Conservation (phyloP, 2,329 filamentous ascomycete genomes). For the Sclerotinia trifoliorum region DNA sequence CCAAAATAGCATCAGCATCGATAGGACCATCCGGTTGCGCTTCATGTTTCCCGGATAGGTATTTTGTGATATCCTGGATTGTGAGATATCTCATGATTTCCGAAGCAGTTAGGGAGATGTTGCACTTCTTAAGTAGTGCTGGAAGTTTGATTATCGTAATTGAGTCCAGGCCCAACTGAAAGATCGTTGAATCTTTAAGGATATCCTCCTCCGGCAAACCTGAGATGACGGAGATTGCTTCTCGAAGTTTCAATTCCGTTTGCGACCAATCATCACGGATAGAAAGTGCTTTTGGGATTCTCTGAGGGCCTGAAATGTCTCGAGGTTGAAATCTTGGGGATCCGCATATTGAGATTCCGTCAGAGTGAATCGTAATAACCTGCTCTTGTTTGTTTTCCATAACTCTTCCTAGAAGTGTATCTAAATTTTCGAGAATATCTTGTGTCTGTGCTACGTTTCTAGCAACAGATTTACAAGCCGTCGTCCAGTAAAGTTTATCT, state of each 20-base stretch:
- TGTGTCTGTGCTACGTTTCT: conserved; percentile 48
- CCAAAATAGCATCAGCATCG: conserved; percentile 45
- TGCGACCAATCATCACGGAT: conserved; percentile 40
- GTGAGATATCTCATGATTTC: conserved; percentile 68
- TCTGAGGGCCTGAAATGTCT: background rate
- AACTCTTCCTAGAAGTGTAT: conserved; percentile 58
- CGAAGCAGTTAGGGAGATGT: conserved; percentile 64
- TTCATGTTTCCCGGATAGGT: conserved; percentile 32
- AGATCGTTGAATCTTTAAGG: conserved; percentile 62
- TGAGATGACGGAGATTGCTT: conserved; percentile 57
- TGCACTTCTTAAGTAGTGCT: conserved; percentile 63
- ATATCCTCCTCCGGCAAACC: conserved; percentile 59
- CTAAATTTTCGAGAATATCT: conserved; percentile 57
- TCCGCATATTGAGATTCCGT: conserved; percentile 63
- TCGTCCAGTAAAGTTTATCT: conserved; percentile 61
- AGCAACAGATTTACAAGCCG: conserved; percentile 63
- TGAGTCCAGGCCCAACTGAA: conserved; percentile 85
- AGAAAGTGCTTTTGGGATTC: background rate
- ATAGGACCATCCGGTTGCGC: conserved; percentile 33
- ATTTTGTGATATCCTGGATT: conserved; percentile 60
- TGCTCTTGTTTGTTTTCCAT: conserved; percentile 49
- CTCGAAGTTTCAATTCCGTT: conserved; percentile 43
- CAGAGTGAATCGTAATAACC: conserved; percentile 53
- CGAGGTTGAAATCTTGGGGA: conserved; percentile 47
- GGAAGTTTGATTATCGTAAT: conserved; percentile 87